These are phyloP conservation scores for Marasmius tenuissimus DNA, from an alignment of 1,284 basidiomycete species.

Conservation along the genomic window DNA sequence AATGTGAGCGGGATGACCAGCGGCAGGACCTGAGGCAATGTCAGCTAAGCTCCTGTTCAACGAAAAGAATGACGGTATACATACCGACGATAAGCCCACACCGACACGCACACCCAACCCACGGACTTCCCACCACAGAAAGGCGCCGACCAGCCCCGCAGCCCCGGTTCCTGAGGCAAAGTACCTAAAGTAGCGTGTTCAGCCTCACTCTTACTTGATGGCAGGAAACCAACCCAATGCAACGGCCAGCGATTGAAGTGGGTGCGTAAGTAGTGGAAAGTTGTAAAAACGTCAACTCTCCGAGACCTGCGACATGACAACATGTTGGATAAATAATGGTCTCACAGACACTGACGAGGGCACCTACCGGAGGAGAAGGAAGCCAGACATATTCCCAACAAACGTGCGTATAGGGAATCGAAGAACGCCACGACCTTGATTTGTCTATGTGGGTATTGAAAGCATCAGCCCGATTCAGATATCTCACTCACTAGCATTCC, in stretches of 20 bases:
- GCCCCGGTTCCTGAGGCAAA: constrained; percentile 94
- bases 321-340: not conserved
- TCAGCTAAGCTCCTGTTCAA: constrained; percentile 1
- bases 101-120: constrained; percentile 83
- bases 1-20: constrained; percentile 75
- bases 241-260: constrained; percentile 65
- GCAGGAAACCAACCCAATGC: constrained; percentile 55
- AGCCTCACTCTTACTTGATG: not conserved
- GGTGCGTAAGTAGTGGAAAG: constrained; percentile 84
- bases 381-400: constrained; percentile 87
- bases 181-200: constrained; percentile 45
- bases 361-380: constrained; percentile 83
- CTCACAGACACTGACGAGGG: not conserved
- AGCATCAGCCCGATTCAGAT: not conserved
- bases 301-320: constrained; percentile 57
- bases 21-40: constrained; percentile 64
- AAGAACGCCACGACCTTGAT: constrained; percentile 80
- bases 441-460: not conserved
- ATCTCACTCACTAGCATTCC: constrained; percentile 74
- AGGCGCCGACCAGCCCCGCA: constrained; percentile 90
- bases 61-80: constrained; percentile 23
- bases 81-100: constrained; percentile 77
- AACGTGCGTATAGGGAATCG: constrained; percentile 64
- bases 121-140: constrained; percentile 93
- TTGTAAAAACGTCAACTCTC: constrained; percentile 94